Conservation (phyloP, 352 stramenopile genomes). For the Globisporangium radiosum region DNA sequence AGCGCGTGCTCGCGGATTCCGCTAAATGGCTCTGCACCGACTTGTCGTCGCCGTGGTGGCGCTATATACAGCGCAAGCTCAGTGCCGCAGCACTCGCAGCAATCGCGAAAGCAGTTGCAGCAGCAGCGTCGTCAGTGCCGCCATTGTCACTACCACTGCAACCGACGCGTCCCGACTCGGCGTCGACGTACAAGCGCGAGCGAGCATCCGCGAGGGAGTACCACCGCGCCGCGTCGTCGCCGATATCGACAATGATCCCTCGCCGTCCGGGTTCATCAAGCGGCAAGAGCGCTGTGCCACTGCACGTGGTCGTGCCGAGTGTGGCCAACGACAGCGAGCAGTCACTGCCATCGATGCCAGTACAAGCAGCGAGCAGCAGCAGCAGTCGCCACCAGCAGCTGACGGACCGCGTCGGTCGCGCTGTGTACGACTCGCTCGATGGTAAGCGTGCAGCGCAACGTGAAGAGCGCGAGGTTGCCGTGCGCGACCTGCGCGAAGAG, state of each 20-base stretch:
- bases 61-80: slow-evolving; percentile 19
- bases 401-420: slow-evolving; percentile 35
- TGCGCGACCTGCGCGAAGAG: slow-evolving; percentile 58
- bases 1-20: slow-evolving; percentile 23
- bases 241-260: slow-evolving; percentile 3
- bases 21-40: slow-evolving; percentile 34
- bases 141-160: background rate
- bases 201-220: too few relatives aligned
- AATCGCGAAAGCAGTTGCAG: slow-evolving; percentile 1
- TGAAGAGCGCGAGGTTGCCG: slow-evolving; percentile 32
- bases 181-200: slow-evolving; percentile 3
- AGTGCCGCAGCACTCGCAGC: slow-evolving; percentile 1
- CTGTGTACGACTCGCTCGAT: slow-evolving; percentile 23
- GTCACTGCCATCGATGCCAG: too few relatives aligned
- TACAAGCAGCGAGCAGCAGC: background rate
- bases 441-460: slow-evolving; percentile 35
- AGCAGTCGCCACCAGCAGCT: slow-evolving; percentile 50
- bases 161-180: slow-evolving; percentile 8
- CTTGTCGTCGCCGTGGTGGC: slow-evolving; percentile 52
- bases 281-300: background rate
- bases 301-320: slow-evolving; percentile 2
- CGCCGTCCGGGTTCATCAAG: background rate
- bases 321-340: background rate
- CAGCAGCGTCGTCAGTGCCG: background rate
- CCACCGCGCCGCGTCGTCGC: background rate